phyloP scores from a whole-genome alignment of 345 rosid species.

The Viola odorata region DNA sequence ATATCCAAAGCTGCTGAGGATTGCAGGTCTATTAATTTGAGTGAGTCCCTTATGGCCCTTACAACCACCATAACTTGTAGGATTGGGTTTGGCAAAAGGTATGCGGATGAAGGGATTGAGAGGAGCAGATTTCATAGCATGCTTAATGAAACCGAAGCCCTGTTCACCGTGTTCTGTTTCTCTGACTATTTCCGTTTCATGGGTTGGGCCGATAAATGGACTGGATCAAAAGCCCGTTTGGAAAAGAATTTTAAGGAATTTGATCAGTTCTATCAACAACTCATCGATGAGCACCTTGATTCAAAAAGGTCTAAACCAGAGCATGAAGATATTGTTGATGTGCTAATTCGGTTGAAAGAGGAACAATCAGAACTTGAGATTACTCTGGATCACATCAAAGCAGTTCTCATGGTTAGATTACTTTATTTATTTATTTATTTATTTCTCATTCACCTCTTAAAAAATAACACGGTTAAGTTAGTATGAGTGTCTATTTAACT shows the following conservation, averaged over 20 bases:
- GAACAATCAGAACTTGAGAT: neutral
- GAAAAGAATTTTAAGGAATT: conserved; percentile 26
- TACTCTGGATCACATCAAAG: neutral
- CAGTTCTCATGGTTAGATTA: neutral
- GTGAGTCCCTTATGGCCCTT: conserved; percentile 19
- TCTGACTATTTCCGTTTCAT: conserved; percentile 35
- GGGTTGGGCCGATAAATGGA: conserved; percentile 40
- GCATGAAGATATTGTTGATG: conserved; percentile 19
- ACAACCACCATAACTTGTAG: conserved; percentile 30
- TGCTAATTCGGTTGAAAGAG: neutral
- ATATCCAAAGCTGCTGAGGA: conserved; percentile 7
- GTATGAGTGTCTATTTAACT: no score
- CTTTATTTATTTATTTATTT: neutral
- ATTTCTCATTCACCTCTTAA: no score
- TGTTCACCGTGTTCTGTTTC: conserved; percentile 36
- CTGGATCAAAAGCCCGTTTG: conserved; percentile 24
- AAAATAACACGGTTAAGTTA: no score
- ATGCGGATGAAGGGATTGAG: conserved; percentile 22
- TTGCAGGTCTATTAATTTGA: neutral
- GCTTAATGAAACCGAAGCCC: conserved; percentile 24
- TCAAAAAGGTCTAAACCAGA: conserved; percentile 12
- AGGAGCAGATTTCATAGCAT: conserved; percentile 22
- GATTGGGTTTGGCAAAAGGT: conserved; percentile 30
- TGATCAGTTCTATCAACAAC: conserved; percentile 36
- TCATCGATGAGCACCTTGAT: conserved; percentile 38